Base-by-base conservation (phyloP, 2,329 filamentous ascomycete species). In the Venturia nashicola region DNA sequence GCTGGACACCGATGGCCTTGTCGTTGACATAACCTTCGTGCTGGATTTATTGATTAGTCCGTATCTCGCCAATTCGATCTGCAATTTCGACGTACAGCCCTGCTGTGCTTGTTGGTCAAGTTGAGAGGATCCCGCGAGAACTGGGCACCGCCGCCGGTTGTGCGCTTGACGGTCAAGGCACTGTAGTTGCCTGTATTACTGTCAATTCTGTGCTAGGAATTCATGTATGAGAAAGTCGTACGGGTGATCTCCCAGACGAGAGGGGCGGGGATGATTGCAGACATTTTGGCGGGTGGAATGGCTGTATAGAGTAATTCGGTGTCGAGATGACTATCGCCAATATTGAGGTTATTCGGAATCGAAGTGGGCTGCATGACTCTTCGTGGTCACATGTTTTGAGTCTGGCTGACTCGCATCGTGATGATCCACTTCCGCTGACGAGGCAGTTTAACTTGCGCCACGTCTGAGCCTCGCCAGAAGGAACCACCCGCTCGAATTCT, bases 81-180 rank as follows among this genome's bases (percentile, higher is more conserved):
- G 27, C 18, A 23, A 36, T 34, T 27, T 57, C 32, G 54, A 55
- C 76, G 69, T 79, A 94, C 90, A 87, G 96, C 97, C 82, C 90
- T 89, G 72, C 84, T 87, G 83, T 96, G 88, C 80, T 87, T 82
- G 88, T 97, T 97, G 78, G 81, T 83, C 79, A 97, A 80, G 86
- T 97, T 99, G 71, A 97, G 81, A 73, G 92, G 90, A 77, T 97
- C 93, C 72, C 89, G 89, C 72, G 93, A 97, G 85, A 99, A 91
- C 80, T 90, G 89, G 72, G 89, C 82, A 77, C 90, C 89, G 75
- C 90, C 91, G 75, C 90, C 91, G 74, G 82, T 83, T 72, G 80
- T 79, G 82, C 90, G 89, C 88, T 96, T 96, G 77, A 93, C 89
- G 77, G 96, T 87, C 85, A 83, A 96, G 76, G 90, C 81, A 82